Conservation (phyloP, 225 moss, liverwort and hornwort genomes). For the Sphagnum contortum region DNA sequence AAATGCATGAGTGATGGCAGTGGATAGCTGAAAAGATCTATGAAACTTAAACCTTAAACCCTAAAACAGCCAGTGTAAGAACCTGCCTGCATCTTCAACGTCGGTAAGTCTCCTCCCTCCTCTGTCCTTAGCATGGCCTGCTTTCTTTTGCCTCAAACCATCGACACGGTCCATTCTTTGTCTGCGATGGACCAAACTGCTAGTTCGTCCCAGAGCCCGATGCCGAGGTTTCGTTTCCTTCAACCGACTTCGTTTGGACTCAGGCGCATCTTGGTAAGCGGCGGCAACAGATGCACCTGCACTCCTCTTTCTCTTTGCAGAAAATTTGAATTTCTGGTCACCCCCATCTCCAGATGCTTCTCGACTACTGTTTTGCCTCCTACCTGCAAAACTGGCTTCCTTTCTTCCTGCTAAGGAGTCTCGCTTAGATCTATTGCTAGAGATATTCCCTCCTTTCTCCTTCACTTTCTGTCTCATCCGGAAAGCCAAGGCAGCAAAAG, state of each 20-base stretch:
- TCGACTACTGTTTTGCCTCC: neutral
- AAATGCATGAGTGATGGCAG: neutral
- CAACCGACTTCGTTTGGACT: conserved; percentile 11
- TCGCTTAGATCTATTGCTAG: conserved; percentile 8
- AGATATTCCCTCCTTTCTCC: conserved; percentile 14
- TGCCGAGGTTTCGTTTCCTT: conserved; percentile 8
- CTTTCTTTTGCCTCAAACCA: conserved; percentile 13
- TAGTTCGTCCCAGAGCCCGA: conserved; percentile 1
- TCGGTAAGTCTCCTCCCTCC: conserved; percentile 17
- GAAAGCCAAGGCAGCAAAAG: conserved; percentile 22
- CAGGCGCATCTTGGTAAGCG: neutral
- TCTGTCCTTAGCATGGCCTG: conserved; percentile 20
- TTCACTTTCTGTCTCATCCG: conserved; percentile 11
- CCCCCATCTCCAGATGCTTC: too few relatives aligned
- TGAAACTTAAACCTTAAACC: conserved; percentile 12
- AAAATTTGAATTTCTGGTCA: neutral
- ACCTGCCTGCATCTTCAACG: conserved; percentile 24
- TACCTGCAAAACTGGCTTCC: conserved; percentile 5
- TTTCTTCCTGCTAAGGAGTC: conserved; percentile 5
- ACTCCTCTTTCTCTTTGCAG: neutral
- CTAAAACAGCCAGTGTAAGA: neutral
- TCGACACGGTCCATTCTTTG: conserved; percentile 6
- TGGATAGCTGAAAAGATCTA: neutral
- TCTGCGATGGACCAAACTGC: conserved; percentile 7
- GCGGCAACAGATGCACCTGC: conserved; percentile 5